Evolutionary conservation across 2,329 filamentous ascomycete genomes (phyloP).

Genomic region (Thelonectria blattea): DNA sequence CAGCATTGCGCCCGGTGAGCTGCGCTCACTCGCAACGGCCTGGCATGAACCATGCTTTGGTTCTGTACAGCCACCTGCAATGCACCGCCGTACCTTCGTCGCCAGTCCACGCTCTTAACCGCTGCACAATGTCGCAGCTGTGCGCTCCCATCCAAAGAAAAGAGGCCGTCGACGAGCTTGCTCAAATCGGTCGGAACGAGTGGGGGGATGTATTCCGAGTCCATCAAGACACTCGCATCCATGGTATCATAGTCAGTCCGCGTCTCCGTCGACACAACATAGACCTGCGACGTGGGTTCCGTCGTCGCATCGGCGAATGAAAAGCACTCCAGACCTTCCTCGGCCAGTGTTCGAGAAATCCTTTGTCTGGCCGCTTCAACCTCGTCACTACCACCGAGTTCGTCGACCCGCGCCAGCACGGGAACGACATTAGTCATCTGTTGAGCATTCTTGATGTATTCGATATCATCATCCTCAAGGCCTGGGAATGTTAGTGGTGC

Average conservation of each 20-base stretch:
- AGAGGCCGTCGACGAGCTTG: constrained; percentile 73
- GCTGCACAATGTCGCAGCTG: constrained; percentile 85
- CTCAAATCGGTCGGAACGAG: constrained; percentile 76
- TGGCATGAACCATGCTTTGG: constrained; percentile 22
- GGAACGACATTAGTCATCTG: constrained; percentile 84
- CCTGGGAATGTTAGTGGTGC: constrained; percentile 36
- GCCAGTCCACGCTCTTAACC: constrained; percentile 80
- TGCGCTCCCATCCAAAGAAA: constrained; percentile 77
- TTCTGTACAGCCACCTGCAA: constrained; percentile 30
- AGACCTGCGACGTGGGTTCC: constrained; percentile 55
- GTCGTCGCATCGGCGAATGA: constrained; percentile 59
- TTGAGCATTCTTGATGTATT: constrained; percentile 73
- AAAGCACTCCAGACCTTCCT: constrained; percentile 68
- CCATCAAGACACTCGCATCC: constrained; percentile 94
- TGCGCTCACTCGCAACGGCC: constrained; percentile 26
- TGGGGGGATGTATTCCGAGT: constrained; percentile 84
- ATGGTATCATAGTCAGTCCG: constrained; percentile 79
- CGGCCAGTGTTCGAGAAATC: constrained; percentile 61
- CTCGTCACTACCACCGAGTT: constrained; percentile 61
- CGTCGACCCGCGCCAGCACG: constrained; percentile 78
- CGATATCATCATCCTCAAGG: constrained; percentile 59
- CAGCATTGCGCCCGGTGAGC: constrained; percentile 33
- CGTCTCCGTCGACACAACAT: constrained; percentile 77
- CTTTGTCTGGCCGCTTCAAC: constrained; percentile 64
- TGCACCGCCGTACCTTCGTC: constrained; percentile 45